Percentiles rank a stretch among this genome's conserved stretches.
Evolutionary conservation across 108 stramenopile genomes (phyloP).

Genomic region (Aureococcus anophagefferens): DNA sequence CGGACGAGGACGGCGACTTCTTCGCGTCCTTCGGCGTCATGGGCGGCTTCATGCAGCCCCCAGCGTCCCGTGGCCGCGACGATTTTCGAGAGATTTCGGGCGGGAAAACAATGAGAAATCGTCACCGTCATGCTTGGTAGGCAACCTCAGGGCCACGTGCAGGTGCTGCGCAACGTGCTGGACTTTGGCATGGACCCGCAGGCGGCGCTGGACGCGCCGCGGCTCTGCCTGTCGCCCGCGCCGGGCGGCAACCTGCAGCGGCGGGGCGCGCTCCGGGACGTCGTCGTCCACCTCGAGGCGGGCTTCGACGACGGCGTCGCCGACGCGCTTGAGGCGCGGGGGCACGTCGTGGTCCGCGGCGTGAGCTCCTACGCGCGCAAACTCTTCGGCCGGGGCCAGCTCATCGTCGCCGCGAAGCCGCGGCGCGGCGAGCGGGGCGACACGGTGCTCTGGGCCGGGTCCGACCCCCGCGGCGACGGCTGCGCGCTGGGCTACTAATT

Average conservation of each 20-base stretch:
- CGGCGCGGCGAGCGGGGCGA: constrained; percentile 32
- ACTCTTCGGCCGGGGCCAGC: constrained; percentile 84
- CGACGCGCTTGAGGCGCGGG: constrained; percentile 47
- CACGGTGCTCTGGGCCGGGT: constrained; percentile 79
- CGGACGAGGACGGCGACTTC: constrained; percentile 62
- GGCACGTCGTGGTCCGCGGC: constrained; percentile 49
- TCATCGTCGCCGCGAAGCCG: constrained; percentile 32
- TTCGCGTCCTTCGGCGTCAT: constrained; percentile 80
- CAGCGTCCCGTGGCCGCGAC: too few relatives aligned
- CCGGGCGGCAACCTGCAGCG: constrained; percentile 21
- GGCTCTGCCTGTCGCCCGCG: constrained; percentile 82
- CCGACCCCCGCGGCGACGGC: constrained; percentile 87
- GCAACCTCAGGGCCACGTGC: constrained; percentile 92
- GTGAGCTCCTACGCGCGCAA: constrained; percentile 55
- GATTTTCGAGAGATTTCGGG: too few relatives aligned
- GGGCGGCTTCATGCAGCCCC: constrained; percentile 97
- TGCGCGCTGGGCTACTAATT: constrained; percentile 78
- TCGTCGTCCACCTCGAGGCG: constrained; percentile 58
- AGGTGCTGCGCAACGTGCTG: constrained; percentile 69
- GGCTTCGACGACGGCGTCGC: constrained; percentile 48
- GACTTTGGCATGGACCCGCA: constrained; percentile 52
- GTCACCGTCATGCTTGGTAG: too few relatives aligned
- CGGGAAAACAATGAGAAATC: too few relatives aligned
- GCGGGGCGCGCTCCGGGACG: constrained; percentile 14
- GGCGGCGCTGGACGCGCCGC: constrained; percentile 77